A percentile compares a stretch with the other conserved stretches of the same genome.
Conservation (phyloP, 73 alveolate species). For the Effrenium voratum region DNA sequence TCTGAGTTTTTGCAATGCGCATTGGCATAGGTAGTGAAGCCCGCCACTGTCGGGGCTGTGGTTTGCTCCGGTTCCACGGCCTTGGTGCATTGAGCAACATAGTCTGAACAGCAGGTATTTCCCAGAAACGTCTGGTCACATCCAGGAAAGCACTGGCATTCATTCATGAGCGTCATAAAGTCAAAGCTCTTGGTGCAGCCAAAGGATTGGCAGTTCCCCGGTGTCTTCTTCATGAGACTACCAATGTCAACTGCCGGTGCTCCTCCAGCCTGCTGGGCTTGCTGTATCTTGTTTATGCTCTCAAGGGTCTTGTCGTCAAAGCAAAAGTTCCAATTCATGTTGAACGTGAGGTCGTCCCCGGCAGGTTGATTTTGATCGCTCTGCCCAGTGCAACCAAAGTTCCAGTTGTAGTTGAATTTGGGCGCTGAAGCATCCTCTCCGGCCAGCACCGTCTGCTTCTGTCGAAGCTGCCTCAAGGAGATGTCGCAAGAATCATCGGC, state of each 20-base stretch:
- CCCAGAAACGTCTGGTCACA: slow-evolving; percentile 7
- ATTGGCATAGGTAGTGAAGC: neutral
- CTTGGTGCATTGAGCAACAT: too few species aligned
- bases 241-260: neutral
- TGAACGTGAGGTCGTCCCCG: slow-evolving; percentile 30
- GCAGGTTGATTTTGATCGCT: neutral
- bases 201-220: neutral
- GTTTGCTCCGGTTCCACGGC: too few species aligned
- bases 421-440: slow-evolving; percentile 4
- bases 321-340: slow-evolving; percentile 28
- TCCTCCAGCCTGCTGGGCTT: neutral
- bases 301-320: slow-evolving; percentile 12
- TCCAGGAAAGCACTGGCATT: slow-evolving; percentile 36
- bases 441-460: too few species aligned
- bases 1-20: neutral
- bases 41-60: too few species aligned
- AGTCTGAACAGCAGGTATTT: neutral
- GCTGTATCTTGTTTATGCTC: neutral
- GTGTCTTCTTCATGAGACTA: too few species aligned
- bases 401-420: slow-evolving; percentile 35
- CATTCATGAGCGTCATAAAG: neutral
- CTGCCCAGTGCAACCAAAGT: slow-evolving; percentile 16
- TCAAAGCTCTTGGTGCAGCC: slow-evolving; percentile 28
- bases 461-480: neutral
- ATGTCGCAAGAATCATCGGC: neutral